A percentile compares a stretch with the other conserved stretches of the same genome.
phyloP scores from a whole-genome alignment of 768 basidiomycete genomes.

The Pisolithus microcarpus region DNA sequence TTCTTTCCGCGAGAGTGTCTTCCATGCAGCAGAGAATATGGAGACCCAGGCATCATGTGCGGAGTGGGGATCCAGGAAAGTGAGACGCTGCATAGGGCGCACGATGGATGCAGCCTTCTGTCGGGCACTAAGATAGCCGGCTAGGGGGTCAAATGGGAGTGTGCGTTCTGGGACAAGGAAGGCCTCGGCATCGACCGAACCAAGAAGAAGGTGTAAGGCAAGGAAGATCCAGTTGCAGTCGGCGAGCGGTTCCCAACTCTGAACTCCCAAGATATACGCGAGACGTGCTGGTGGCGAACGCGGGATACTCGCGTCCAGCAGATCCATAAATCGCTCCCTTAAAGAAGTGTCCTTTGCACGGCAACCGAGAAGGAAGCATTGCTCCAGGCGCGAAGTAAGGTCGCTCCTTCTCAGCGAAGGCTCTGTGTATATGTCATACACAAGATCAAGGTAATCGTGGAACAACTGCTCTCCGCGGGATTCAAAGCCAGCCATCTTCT shows the following conservation, averaged over 20 bases:
- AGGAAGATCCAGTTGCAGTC: conserved; percentile 94
- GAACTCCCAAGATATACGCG: conserved; percentile 85
- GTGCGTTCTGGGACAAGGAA: conserved; percentile 38
- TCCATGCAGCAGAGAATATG: conserved; percentile 81
- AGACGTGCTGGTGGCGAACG: conserved; percentile 74
- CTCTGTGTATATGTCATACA: conserved; percentile 92
- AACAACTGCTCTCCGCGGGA: conserved; percentile 71
- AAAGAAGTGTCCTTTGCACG: conserved; percentile 72
- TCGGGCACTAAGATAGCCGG: conserved; percentile 35
- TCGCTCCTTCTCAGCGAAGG: conserved; percentile 83
- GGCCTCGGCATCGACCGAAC: conserved; percentile 48
- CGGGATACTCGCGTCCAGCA: conserved; percentile 84
- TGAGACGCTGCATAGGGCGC: conserved; percentile 72
- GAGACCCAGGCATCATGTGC: conserved; percentile 85
- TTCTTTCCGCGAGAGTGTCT: conserved; percentile 76
- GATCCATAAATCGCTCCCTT: conserved; percentile 80
- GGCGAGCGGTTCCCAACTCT: conserved; percentile 89
- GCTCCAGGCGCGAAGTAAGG: conserved; percentile 86
- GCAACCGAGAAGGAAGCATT: conserved; percentile 88
- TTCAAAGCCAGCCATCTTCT: conserved; percentile 85
- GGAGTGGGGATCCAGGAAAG: conserved; percentile 69
- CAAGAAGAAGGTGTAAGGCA: conserved; percentile 82
- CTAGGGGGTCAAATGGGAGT: conserved; percentile 25
- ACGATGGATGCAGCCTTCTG: conserved; percentile 49
- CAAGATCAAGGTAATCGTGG: conserved; percentile 77